Base-by-base conservation (phyloP, 345 rosid species). In the Erysimum cheiranthoides region DNA sequence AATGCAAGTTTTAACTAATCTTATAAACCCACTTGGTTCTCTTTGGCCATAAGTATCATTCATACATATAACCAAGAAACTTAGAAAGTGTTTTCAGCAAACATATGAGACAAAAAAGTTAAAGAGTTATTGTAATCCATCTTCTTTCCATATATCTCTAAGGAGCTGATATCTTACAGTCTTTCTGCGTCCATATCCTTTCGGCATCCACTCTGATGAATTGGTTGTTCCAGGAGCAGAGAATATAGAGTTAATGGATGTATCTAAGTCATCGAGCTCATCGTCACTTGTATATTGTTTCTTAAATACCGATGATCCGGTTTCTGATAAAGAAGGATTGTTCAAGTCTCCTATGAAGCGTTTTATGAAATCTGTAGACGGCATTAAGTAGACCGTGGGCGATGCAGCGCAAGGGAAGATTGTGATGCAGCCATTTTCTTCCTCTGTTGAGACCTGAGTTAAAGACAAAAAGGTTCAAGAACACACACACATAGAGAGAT, bases 231-330 rank as follows among this genome's bases (percentile, higher is more conserved):
- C 73, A 73, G 78, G 82, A 78, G 70, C 70, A 71, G 82, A 84
- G 36, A 78, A n/a, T 52, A 92, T 82, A 0, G 96, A 84, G 65
- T 79, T 79, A 31, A 90, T 56, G 1, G 92, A 88, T 4, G 95
- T 84, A 83, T 89, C 98, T 76, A 92, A 75, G 74, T 90, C 96
- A 17, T 89, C 93, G 8, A 92, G 90, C 82, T 92, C 98, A 25
- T 92, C 98, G 16, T 94, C 97, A 4, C 98, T 92, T 0, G 90
- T 85, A 78, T 90, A 87, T 8, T 95, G 83, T 72, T 91, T 92
- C 76, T 73, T 85, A 45, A 83, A 87, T 72, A 89, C 73, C 0
- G 90, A 73, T 80, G 91, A 85, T 68, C 84, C 79, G 35, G 84
- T 82, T 78, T 87, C 82, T n/a, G 78, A 84, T 68, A 77, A 53